phyloP scores from a whole-genome alignment of 331 rosid species.

The Malus hybrid region DNA sequence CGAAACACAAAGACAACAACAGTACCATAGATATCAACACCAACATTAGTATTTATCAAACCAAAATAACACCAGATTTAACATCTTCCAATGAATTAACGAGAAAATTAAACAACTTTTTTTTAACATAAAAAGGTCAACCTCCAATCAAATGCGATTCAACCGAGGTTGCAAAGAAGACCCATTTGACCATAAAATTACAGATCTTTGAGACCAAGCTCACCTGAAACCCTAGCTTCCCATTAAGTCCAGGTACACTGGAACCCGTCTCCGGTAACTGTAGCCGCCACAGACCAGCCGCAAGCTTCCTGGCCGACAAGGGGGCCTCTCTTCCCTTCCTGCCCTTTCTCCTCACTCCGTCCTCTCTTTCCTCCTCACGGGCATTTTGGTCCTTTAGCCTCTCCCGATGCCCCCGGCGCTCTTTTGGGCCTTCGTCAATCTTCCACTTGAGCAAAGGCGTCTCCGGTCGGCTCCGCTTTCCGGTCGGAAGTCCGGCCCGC shows the following conservation, averaged over 20 bases:
- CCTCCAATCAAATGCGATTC: not conserved
- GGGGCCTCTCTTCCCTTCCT: slow-evolving; percentile 29
- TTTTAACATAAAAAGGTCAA: not conserved
- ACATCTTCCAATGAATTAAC: slow-evolving; percentile 16
- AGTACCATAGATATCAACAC: not conserved
- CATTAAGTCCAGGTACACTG: slow-evolving; percentile 19
- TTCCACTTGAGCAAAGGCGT: slow-evolving; percentile 72
- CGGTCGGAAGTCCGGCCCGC: slow-evolving; percentile 24
- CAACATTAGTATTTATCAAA: slow-evolving; percentile 6
- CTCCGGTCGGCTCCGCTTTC: slow-evolving; percentile 70
- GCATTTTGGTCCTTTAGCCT: slow-evolving; percentile 22
- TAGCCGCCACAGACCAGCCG: slow-evolving; percentile 77
- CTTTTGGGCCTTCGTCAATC: slow-evolving; percentile 17
- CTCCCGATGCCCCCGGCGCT: not conserved
- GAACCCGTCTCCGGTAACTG: slow-evolving; percentile 53
- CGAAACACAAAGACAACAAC: not conserved
- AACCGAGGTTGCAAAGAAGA: slow-evolving; percentile 11
- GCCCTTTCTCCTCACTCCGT: slow-evolving; percentile 30
- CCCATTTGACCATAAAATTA: slow-evolving; percentile 10
- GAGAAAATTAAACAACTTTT: not conserved
- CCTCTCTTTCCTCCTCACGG: slow-evolving; percentile 34
- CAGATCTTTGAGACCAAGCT: slow-evolving; percentile 37
- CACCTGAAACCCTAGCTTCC: slow-evolving; percentile 53
- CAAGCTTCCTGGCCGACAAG: slow-evolving; percentile 85
- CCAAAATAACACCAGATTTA: slow-evolving; percentile 21